phyloP scores from a whole-genome alignment of 1,139 yeast species.

The Taphrina flavorubra region DNA sequence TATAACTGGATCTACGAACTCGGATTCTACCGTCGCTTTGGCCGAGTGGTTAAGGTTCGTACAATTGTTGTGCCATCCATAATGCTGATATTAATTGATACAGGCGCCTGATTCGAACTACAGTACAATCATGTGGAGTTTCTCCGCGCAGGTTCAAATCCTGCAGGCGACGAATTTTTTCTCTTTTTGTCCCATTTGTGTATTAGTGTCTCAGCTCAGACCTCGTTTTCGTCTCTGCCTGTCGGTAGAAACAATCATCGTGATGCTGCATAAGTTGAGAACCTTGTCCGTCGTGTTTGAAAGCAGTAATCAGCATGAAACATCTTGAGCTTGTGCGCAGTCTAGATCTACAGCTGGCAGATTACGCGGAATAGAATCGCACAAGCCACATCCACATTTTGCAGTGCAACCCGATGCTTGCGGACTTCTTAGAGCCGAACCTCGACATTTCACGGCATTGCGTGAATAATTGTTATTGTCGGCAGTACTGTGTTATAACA shows the following conservation, averaged over 20 bases:
- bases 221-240: too few relatives aligned
- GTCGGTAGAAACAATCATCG: too few relatives aligned
- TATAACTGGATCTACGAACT: too few relatives aligned
- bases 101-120: constrained; percentile 17
- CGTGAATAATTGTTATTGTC: neutral
- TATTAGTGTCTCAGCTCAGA: too few relatives aligned
- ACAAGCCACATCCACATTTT: constrained; percentile 4
- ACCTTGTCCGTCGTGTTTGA: too few relatives aligned
- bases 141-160: constrained; percentile 29
- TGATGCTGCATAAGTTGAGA: too few relatives aligned
- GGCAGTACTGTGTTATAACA: neutral
- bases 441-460: neutral
- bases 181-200: too few relatives aligned
- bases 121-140: constrained; percentile 13
- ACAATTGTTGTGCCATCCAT: too few relatives aligned
- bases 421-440: neutral
- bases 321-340: neutral
- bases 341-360: neutral
- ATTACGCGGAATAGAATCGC: neutral
- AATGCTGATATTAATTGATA: too few relatives aligned
- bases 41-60: constrained; percentile 22
- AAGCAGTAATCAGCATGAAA: too few relatives aligned
- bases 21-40: constrained; percentile 9
- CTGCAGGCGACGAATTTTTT: constrained; percentile 23
- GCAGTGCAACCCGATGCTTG: neutral